phyloP scores from a whole-genome alignment of 139 green algal species.

The Micromonas pusilla region DNA sequence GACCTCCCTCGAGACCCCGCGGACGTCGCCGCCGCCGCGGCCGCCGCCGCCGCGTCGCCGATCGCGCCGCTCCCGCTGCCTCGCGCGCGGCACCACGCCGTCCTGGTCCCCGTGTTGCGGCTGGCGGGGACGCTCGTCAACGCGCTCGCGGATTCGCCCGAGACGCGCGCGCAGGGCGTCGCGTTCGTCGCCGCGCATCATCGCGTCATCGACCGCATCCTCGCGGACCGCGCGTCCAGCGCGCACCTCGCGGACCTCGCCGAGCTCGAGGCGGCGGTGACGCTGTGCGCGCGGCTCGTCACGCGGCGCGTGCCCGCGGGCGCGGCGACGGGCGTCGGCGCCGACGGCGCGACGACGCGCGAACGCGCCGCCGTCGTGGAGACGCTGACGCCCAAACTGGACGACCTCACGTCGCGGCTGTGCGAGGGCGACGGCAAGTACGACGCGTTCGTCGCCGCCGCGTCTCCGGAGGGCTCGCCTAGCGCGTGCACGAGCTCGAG shows the following conservation, averaged over 20 bases:
- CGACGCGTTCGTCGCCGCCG: slow-evolving; percentile 1
- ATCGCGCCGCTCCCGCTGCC: not conserved
- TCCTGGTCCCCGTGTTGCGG: slow-evolving; percentile 12
- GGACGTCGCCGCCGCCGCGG: not conserved
- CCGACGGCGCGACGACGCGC: not conserved
- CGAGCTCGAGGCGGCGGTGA: slow-evolving; percentile 13
- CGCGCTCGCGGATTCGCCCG: not conserved
- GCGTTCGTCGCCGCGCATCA: slow-evolving; percentile 5
- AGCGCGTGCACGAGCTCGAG: not conserved
- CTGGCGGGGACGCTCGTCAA: not conserved
- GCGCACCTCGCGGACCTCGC: slow-evolving; percentile 14
- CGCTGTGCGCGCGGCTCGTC: not conserved
- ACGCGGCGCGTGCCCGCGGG: not conserved
- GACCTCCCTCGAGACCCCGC: no score
- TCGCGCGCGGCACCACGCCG: not conserved
- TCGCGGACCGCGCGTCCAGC: not conserved
- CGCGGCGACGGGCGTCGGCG: no score
- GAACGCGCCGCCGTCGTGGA: not conserved
- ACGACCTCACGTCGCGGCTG: not conserved
- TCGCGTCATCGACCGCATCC: not conserved
- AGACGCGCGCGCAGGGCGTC: not conserved
- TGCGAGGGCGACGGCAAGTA: slow-evolving; percentile 1
- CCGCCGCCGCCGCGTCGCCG: not conserved
- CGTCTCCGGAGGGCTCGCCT: not conserved
- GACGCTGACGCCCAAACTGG: not conserved